A percentile compares a stretch with the other conserved stretches of the same genome.
Evolutionary conservation across 768 basidiomycete species (phyloP).

Genomic region (Mycena alexandri): DNA sequence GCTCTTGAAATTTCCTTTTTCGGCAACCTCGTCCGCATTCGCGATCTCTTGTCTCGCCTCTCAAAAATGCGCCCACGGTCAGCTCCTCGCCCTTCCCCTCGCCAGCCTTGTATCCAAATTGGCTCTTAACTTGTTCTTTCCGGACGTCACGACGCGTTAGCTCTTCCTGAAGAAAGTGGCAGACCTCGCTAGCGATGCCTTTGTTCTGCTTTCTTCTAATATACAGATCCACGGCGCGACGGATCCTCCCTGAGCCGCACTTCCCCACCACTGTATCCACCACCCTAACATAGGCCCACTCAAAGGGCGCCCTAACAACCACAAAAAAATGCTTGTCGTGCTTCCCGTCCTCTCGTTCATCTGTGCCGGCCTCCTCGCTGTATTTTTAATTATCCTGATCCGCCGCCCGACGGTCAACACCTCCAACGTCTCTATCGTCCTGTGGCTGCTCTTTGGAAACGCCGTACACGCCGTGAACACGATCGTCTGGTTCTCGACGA

Average conservation of each 20-base stretch:
- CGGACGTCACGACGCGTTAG: not conserved
- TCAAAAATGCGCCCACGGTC: not conserved
- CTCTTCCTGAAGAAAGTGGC: not conserved
- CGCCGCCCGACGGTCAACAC: constrained; percentile 16
- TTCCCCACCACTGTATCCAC: constrained; percentile 26
- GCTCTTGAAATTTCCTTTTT: constrained; percentile 23
- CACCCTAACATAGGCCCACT: constrained; percentile 3
- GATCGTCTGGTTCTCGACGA: constrained; percentile 26
- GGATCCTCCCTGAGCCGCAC: constrained; percentile 15
- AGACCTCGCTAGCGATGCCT: constrained; percentile 20
- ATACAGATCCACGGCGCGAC: constrained; percentile 15
- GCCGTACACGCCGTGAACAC: constrained; percentile 29
- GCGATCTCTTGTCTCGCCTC: constrained; percentile 9
- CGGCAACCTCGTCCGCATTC: constrained; percentile 14
- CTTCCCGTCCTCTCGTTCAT: constrained; percentile 31
- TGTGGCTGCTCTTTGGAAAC: constrained; percentile 29
- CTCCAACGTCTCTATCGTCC: not conserved
- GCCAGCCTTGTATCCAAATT: constrained; percentile 33
- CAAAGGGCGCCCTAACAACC: constrained; percentile 4
- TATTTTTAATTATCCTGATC: constrained; percentile 25
- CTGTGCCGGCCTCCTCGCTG: constrained; percentile 27
- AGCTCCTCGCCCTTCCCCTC: not conserved
- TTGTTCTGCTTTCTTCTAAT: constrained; percentile 22
- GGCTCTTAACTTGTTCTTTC: constrained; percentile 24
- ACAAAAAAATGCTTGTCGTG: constrained; percentile 8